phyloP scores from a whole-genome alignment of 1,139 yeast genomes.

The Hanseniaspora gamundiae region DNA sequence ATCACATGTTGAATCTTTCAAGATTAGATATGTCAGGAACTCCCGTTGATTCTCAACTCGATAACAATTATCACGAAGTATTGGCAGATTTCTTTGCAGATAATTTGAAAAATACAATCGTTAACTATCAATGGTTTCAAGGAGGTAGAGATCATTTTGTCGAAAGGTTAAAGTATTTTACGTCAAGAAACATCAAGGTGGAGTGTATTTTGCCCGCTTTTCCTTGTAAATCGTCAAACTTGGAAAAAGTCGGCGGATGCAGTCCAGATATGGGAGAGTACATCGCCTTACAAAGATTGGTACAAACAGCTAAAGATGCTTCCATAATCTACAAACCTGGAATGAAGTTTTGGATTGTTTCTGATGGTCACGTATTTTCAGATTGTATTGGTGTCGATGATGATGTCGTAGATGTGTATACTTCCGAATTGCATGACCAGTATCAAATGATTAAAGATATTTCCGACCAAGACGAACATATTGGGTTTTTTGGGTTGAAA shows the following conservation, averaged over 20 bases:
- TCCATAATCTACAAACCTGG: constrained; percentile 41
- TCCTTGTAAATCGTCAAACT: constrained; percentile 50
- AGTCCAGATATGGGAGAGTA: constrained; percentile 40
- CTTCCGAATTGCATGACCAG: constrained; percentile 31
- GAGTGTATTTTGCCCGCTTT: constrained; percentile 54
- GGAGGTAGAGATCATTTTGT: constrained; percentile 35
- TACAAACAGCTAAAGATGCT: constrained; percentile 23
- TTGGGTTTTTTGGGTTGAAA: constrained; percentile 30
- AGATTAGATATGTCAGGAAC: constrained; percentile 16
- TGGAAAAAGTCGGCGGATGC: constrained; percentile 38
- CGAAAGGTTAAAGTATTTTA: constrained; percentile 34
- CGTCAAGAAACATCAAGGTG: constrained; percentile 34
- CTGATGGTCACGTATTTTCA: constrained; percentile 56
- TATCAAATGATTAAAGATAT: constrained; percentile 20
- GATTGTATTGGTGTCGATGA: constrained; percentile 51
- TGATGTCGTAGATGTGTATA: constrained; percentile 37
- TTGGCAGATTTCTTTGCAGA: constrained; percentile 31
- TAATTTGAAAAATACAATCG: constrained; percentile 36
- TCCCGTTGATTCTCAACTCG: constrained; percentile 10
- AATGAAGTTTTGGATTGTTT: constrained; percentile 41
- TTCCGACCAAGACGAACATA: constrained; percentile 4
- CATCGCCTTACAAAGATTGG: constrained; percentile 27
- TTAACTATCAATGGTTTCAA: constrained; percentile 37
- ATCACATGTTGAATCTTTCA: constrained; percentile 25
- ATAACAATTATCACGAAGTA: constrained; percentile 16